Evolutionary conservation across 148 eudicot species (phyloP).

Genomic region (Vaccinium corymbosum): DNA sequence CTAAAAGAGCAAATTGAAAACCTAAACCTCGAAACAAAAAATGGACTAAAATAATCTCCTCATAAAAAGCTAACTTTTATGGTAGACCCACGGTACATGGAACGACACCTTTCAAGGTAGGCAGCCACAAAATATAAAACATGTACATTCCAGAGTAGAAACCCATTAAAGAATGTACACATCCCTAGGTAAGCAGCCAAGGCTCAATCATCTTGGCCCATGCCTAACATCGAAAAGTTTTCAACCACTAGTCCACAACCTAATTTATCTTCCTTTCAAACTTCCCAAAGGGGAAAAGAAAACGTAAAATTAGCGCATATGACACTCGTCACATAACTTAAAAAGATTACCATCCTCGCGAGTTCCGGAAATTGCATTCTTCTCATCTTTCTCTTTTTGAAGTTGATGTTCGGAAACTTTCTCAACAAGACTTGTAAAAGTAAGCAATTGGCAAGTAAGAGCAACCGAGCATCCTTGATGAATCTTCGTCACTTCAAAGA

Average conservation of each 20-base stretch:
- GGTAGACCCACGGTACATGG: neutral
- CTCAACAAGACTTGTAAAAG: too few species aligned
- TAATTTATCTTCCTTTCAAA: neutral
- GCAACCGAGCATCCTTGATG: too few species aligned
- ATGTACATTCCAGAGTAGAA: neutral
- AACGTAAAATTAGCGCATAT: neutral
- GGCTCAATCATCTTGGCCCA: conserved; percentile 4
- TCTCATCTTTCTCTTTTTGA: too few species aligned
- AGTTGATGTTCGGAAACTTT: too few species aligned
- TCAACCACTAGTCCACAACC: neutral
- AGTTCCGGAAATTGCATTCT: too few species aligned
- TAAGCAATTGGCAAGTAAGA: too few species aligned
- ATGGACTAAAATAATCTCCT: neutral
- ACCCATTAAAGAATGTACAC: neutral
- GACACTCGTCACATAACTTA: neutral
- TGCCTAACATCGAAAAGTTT: neutral
- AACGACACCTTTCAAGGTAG: neutral
- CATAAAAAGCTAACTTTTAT: neutral
- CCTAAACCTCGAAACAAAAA: neutral
- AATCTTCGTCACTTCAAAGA: too few species aligned
- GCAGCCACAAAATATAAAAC: neutral
- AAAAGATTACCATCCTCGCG: too few species aligned
- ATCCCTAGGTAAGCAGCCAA: neutral
- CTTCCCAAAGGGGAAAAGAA: neutral
- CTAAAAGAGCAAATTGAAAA: neutral